Percentiles rank a stretch among this genome's conserved stretches.
These are phyloP conservation scores for Phyllosticta citribraziliensis DNA, from an alignment of 2,329 filamentous ascomycete genomes.

Conservation along the genomic window DNA sequence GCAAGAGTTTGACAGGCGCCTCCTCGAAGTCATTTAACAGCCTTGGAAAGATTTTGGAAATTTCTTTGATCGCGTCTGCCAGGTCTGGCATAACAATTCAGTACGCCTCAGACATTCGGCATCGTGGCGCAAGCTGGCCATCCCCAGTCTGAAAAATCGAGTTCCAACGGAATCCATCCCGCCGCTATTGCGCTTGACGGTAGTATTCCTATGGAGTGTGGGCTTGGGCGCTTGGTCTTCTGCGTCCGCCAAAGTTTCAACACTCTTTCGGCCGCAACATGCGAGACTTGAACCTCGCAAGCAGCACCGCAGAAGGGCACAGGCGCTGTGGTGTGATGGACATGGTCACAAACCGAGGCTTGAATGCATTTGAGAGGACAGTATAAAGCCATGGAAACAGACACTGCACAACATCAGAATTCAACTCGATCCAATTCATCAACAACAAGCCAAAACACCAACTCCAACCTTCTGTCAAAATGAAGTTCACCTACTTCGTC, in stretches of 20 bases:
- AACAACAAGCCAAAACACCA: neutral
- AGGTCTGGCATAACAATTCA: neutral
- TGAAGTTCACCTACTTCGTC: conserved; percentile 3
- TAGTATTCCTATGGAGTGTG: neutral
- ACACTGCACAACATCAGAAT: neutral
- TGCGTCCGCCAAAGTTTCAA: neutral
- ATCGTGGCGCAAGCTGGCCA: neutral
- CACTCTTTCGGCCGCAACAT: neutral
- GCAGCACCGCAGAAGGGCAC: neutral
- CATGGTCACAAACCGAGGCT: neutral
- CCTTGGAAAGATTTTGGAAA: neutral
- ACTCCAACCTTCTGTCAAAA: neutral
- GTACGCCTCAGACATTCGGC: neutral
- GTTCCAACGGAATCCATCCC: neutral
- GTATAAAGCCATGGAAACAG: neutral
- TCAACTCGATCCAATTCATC: neutral
- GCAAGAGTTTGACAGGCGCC: neutral
- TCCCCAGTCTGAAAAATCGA: neutral
- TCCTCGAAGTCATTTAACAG: neutral
- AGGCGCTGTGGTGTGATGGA: neutral
- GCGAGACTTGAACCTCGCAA: neutral
- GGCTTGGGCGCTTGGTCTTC: neutral
- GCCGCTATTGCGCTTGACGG: neutral
- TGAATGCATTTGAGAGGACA: neutral
- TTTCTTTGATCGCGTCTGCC: neutral